Evolutionary conservation across 1,284 basidiomycete genomes (phyloP), one percentile per base, ranked within the genome.

Genomic region (Entoloma clypeatum): DNA sequence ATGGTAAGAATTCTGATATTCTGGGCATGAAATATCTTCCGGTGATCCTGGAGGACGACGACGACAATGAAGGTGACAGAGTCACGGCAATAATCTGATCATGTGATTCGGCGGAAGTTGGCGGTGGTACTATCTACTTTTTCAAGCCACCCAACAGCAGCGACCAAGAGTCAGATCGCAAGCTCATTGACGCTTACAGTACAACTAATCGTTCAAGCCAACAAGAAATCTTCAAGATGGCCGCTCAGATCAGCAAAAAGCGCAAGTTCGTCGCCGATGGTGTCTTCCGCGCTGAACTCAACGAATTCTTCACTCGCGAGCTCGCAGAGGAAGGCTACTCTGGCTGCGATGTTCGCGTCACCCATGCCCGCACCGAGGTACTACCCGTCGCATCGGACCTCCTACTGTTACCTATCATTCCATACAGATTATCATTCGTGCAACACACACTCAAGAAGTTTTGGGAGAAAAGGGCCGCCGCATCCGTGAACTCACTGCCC

Each of bases 321-420:
- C 90, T 99, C 62, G 90, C 95, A 47, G 95, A 96, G 73, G 96
- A 99, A 74, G 96, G 96, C 61, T 99, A 99, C 81, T 98, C 96
- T 69, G 96, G 96, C 48, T 99, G 96, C 68, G 96, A 99, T 74
- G 96, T 99, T 69, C 93, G 96, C 63, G 94, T 98, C 51, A 99
- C 96, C 58, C 96, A 99, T 69, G 93, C 95, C 55, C 89, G 95
- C 62, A 99, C 96, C 57, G 96, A 99, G 74, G 87, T 89, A 57
- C 37, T 32, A 14, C 21, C 37, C 14, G 21, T 38, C 29, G 5
- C 25, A 27, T 32, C 23, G 22, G 33, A 13, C 8, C 37, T 47
- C 28, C 29, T 43, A 24, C 11, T 11, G 45, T 28, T 11, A 38
- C 22, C 21, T 22, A 29, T 36, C 33, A 47, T 26, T 21, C 29